Conservation (phyloP, 345 rosid genomes). For the Erucastrum elatum region DNA sequence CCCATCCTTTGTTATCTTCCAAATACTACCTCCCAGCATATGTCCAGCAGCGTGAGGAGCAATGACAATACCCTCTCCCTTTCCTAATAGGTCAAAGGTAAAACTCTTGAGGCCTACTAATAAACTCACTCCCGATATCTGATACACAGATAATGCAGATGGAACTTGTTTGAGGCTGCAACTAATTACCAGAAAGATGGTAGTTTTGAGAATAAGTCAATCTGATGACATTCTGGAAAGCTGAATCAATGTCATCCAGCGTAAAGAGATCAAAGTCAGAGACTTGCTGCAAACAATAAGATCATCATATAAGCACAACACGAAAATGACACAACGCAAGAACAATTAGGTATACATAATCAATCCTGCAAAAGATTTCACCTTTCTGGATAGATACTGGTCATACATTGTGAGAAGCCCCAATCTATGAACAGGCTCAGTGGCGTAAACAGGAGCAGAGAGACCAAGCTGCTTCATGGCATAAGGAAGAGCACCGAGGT, state of each 20-base stretch:
- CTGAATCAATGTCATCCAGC: constrained; percentile 85
- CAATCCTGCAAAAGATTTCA: constrained; percentile 22
- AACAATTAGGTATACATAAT: not conserved
- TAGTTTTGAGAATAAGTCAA: constrained; percentile 86
- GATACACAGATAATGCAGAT: not conserved
- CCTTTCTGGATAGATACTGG: constrained; percentile 87
- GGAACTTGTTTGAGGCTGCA: not conserved
- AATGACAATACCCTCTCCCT: constrained; percentile 96
- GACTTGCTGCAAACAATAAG: constrained; percentile 66
- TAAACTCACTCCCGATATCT: not conserved
- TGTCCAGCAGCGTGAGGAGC: constrained; percentile 87
- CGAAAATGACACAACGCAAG: not conserved
- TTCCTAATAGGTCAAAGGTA: constrained; percentile 48
- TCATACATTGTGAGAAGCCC: constrained; percentile 97
- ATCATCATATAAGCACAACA: constrained; percentile 18
- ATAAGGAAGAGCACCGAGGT: constrained; percentile 91
- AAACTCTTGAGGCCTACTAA: not conserved
- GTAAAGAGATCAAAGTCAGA: constrained; percentile 93
- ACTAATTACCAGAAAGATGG: constrained; percentile 69
- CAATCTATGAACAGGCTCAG: constrained; percentile 78
- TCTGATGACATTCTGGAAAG: constrained; percentile 83
- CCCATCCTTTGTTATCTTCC: constrained; percentile 98
- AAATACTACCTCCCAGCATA: constrained; percentile 72
- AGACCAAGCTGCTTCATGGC: constrained; percentile 89
- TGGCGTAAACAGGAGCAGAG: constrained; percentile 79